Base-by-base conservation (phyloP, 805 yeast species). In the Kodamaea kaohsiungensis region DNA sequence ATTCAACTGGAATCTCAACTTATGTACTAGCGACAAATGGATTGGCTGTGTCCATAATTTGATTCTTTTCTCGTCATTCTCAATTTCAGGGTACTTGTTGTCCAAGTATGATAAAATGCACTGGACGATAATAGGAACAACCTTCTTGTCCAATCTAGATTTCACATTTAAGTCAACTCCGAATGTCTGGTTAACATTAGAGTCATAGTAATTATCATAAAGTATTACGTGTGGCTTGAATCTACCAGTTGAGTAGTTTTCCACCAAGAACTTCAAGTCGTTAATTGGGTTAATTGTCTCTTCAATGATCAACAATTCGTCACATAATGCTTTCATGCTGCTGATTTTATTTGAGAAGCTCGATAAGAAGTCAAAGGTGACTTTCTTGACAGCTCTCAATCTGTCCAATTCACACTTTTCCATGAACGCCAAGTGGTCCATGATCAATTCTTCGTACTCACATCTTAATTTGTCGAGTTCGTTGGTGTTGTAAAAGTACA, bases 391-490 rank as follows among this genome's bases (percentile, higher is more conserved):
- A 0, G 95, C 95, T 58, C 80, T 78, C 55, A 88, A 74, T 58
- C 97, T 79, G 69, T 90, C 96, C 37, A 82, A 68, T 70, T 90
- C 96, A 71, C 95, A 89, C 61, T 85, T 81, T 66, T 89, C 93
- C 89, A 90, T 84, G 65, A 87, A 89, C 18, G 85, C 70, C 49
- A 87, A 73, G 64, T 88, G 92, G 60, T 87, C 92, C 66, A 87
- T 80, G 53, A 87, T 76, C 35, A 80, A 65, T 63, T 88, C 93
- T 67, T 91, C 96, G 47, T 89, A 76, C 47, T 83, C 84, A 67
- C 95, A 87, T 55, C 96, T 78, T 12, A 82, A 68, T 45, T 77
- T 75, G 64, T 90, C 97, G 58, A 89, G 74, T 40, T 78, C 80
- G 46, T 73, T 68, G 8, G 89, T 85, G 50, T 80, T 77, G 46